These are phyloP conservation scores for Erythrobasidium hasegawianum DNA, from an alignment of 1,284 basidiomycete genomes.

Conservation along the genomic window DNA sequence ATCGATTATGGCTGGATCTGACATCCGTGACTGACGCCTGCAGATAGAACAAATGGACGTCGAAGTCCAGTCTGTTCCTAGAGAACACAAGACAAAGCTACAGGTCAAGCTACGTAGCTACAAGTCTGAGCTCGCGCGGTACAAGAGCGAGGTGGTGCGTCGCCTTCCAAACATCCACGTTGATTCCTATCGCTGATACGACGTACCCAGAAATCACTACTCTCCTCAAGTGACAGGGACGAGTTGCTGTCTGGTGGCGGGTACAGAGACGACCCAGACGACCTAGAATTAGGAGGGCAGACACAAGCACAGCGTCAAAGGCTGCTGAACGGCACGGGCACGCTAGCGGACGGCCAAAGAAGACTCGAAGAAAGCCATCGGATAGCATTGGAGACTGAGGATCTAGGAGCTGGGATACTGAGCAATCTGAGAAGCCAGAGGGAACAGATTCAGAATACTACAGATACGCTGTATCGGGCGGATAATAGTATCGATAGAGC, in stretches of 20 bases:
- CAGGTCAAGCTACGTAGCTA: conserved; percentile 66
- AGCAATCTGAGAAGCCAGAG: conserved; percentile 78
- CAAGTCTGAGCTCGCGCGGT: conserved; percentile 66
- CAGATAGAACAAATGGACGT: conserved; percentile 99
- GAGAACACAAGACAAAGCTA: conserved; percentile 65
- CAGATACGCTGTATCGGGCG: conserved; percentile 65
- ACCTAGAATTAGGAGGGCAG: conserved; percentile 62
- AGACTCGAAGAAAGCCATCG: conserved; percentile 85
- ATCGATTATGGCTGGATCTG: neutral
- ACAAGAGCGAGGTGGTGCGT: conserved; percentile 67
- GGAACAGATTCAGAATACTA: conserved; percentile 90
- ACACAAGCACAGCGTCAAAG: conserved; percentile 65
- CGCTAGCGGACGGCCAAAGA: conserved; percentile 53
- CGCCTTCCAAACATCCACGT: neutral
- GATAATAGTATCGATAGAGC: conserved; percentile 59
- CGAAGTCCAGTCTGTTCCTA: conserved; percentile 93
- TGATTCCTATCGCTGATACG: neutral
- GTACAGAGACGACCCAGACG: conserved; percentile 57
- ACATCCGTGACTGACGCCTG: neutral
- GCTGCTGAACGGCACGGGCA: conserved; percentile 57
- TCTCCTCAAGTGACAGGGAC: conserved; percentile 50
- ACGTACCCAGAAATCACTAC: conserved; percentile 50
- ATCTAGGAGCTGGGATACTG: conserved; percentile 89
- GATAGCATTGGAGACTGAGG: conserved; percentile 92
- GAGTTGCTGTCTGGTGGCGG: conserved; percentile 49